Evolutionary conservation across 2,329 filamentous ascomycete genomes (phyloP).

Genomic region (Immersiporthe knoxdaviesiana): DNA sequence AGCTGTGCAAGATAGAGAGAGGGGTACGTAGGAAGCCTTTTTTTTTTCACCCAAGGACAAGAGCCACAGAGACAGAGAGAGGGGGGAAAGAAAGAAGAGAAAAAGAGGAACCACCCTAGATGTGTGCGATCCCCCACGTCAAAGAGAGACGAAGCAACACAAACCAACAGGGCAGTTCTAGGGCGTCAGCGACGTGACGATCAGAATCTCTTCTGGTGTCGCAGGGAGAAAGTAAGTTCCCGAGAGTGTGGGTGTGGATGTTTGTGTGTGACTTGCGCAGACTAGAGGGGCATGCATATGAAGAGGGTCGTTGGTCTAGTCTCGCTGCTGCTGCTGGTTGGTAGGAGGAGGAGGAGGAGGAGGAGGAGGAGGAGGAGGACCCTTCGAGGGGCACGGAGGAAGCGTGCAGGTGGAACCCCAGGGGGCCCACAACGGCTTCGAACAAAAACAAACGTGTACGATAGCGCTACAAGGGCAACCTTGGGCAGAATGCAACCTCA

Average conservation of each 20-base stretch:
- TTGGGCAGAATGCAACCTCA: neutral
- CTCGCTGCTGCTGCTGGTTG: neutral
- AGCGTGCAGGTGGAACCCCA: neutral
- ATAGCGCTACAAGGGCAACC: constrained; percentile 1
- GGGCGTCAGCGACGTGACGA: constrained; percentile 21
- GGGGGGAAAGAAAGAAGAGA: too few species aligned
- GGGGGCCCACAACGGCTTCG: neutral
- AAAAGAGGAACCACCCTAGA: constrained; percentile 6
- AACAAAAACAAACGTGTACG: neutral
- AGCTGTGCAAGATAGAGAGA: neutral
- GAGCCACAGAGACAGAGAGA: neutral
- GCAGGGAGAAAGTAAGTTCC: constrained; percentile 2
- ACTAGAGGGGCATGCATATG: neutral
- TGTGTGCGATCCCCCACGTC: constrained; percentile 9
- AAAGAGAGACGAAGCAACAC: constrained; percentile 11
- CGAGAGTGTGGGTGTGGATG: constrained; percentile 12
- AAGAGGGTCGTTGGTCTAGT: neutral
- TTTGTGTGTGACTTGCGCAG: constrained; percentile 2
- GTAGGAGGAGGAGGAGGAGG: neutral
- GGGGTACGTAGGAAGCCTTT: neutral
- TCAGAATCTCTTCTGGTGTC: constrained; percentile 25
- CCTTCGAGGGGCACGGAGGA: neutral
- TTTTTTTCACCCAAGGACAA: neutral
- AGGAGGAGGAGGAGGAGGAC: too few species aligned
- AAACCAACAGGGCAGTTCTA: neutral